A percentile compares a stretch with the other conserved stretches of the same genome.
Conservation (phyloP, 2,329 filamentous ascomycete genomes). For the Tolypocladium cylindrosporum region DNA sequence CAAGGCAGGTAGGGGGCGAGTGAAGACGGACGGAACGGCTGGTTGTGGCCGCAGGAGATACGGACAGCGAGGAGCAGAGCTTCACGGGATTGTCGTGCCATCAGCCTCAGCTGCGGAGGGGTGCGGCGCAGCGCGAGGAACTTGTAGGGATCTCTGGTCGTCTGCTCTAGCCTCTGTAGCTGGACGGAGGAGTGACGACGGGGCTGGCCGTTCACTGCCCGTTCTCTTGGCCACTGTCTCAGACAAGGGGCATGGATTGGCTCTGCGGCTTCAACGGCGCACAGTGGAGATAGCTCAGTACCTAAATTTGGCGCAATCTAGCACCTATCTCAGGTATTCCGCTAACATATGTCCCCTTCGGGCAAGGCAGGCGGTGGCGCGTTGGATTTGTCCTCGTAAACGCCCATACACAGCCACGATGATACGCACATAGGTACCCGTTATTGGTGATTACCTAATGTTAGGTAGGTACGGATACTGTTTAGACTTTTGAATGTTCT, state of each 20-base stretch:
- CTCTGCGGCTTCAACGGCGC: neutral
- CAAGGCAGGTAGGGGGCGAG: neutral
- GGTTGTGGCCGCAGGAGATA: neutral
- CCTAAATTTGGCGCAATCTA: neutral
- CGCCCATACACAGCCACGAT: too few species aligned
- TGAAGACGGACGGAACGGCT: neutral
- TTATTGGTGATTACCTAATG: too few species aligned
- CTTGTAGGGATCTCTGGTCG: neutral
- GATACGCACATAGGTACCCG: too few species aligned
- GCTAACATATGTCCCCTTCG: neutral
- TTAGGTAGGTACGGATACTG: too few species aligned
- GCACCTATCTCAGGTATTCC: neutral
- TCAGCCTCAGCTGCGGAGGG: neutral
- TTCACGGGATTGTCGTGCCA: neutral
- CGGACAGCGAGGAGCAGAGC: neutral
- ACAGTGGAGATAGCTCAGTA: neutral
- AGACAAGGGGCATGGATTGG: neutral
- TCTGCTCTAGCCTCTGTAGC: neutral
- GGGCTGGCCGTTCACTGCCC: neutral
- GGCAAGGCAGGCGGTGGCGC: neutral
- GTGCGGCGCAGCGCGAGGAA: too few species aligned
- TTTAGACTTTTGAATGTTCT: too few species aligned
- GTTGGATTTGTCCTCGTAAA: too few species aligned
- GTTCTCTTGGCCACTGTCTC: neutral
- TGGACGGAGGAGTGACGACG: neutral